Conservation (phyloP, 139 green algal genomes). For the Spirogloea muscicola region DNA sequence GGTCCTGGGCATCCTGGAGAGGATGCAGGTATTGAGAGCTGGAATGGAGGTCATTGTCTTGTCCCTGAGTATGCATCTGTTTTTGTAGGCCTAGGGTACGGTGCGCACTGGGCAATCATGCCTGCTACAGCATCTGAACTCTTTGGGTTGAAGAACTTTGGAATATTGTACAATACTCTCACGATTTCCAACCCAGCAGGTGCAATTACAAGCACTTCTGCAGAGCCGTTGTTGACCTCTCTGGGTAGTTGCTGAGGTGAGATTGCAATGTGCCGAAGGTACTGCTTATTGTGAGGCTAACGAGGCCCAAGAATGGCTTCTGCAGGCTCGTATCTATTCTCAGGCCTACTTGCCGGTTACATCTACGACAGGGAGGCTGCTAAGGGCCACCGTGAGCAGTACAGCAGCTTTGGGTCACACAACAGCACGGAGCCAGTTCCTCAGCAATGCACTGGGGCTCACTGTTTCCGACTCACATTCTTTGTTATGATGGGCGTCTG, state of each 20-base stretch:
- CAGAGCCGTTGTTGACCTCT: no score
- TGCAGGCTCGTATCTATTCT: constrained; percentile 7
- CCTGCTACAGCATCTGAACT: constrained; percentile 61
- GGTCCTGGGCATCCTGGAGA: no score
- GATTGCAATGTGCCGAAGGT: no score
- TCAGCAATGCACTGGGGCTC: neutral
- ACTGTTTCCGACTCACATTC: constrained; percentile 15
- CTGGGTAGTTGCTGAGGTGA: no score
- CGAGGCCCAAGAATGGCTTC: no score
- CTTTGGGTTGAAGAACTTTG: constrained; percentile 63
- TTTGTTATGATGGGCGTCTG: constrained; percentile 1
- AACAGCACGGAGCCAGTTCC: neutral
- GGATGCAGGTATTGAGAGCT: no score
- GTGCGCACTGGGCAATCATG: constrained; percentile 71
- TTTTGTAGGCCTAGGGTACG: constrained; percentile 66
- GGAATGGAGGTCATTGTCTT: no score
- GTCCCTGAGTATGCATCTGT: no score
- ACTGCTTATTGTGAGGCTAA: no score
- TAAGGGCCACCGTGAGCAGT: neutral
- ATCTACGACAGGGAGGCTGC: constrained; percentile 1
- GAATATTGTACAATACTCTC: constrained; percentile 9
- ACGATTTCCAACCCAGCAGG: neutral
- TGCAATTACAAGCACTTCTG: no score
- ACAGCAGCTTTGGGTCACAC: neutral
- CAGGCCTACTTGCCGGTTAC: constrained; percentile 5